Evolutionary conservation across 768 basidiomycete genomes (phyloP), one percentile per base, ranked within the genome.

Genomic region (Leccinum olivaceopallidum): DNA sequence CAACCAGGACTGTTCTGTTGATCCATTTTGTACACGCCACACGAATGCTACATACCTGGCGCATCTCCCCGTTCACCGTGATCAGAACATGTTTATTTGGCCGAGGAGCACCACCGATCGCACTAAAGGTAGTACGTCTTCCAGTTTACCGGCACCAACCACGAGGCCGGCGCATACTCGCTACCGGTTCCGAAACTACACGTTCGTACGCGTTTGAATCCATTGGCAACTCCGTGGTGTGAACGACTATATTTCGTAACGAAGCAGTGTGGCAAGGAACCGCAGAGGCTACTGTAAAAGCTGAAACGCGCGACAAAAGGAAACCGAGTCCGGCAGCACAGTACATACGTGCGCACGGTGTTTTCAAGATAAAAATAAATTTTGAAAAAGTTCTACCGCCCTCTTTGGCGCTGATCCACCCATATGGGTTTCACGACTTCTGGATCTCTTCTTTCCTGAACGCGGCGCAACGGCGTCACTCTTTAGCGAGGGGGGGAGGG

Each of bases 341-440:
- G 30, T 28, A 42, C 18, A n/a, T 42, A 36, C 13, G 36, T 36
- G 8, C 18, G 18, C 44, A 20, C 20, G 20, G 6, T 1, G 20
- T 20, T 20, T n/a, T 50, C 16, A 18, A 50, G 3, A 51, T 4
- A 5, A 24, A 51, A 53, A 32, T 9, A 51, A 28, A 30, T 2
- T 30, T 30, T 2, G 24, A 30, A 51, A 24, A 51, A 51, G 16
- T 32, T 24, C 61, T 52, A 53, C 61, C 24, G 60, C 47, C 66
- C 60, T 65, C 54, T 57, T 71, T 52, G 37, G 67, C 22, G 68
- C 9, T 54, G 56, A 58, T 74, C 69, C 36, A 68, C 74, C 76
- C 74, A 75, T 59, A 74, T 66, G 16, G 75, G 78, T 63, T 73
- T 73, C 44, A 58, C 60, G 22, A 66, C 63, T 53, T 76, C 73